phyloP scores from a whole-genome alignment of 1,284 basidiomycete species.

The Puccinia sorghi region DNA sequence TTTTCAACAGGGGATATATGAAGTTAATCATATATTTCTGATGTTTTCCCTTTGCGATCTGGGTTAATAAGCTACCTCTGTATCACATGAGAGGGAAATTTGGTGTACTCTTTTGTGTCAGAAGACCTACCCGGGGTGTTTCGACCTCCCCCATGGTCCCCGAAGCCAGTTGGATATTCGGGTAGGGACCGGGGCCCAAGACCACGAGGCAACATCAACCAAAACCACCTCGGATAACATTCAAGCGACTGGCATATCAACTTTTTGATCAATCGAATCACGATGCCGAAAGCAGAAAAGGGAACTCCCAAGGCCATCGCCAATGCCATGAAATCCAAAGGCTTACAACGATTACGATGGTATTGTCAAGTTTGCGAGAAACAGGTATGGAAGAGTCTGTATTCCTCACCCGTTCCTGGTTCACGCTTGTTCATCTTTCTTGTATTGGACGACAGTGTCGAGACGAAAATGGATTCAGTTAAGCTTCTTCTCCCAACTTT shows the following conservation, averaged over 20 bases:
- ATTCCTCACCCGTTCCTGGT: neutral
- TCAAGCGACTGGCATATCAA: neutral
- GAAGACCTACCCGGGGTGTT: no score
- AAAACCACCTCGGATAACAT: neutral
- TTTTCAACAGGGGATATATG: no score
- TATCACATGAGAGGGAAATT: no score
- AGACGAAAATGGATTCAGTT: conserved; percentile 97
- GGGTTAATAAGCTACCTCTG: no score
- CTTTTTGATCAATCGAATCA: conserved; percentile 26
- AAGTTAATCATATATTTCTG: no score
- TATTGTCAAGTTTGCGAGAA: conserved; percentile 65
- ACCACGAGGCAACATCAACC: no score
- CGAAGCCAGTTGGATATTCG: no score
- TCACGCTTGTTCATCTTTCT: neutral
- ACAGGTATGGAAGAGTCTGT: neutral
- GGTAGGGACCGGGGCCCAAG: neutral
- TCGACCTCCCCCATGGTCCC: no score
- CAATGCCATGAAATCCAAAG: conserved; percentile 95
- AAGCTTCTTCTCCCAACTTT: conserved; percentile 57
- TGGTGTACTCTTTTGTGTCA: no score
- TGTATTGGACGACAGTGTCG: conserved; percentile 21
- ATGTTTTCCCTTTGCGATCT: no score
- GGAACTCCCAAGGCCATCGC: conserved; percentile 71
- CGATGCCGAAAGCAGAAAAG: conserved; percentile 52
- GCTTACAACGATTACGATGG: conserved; percentile 83